Evolutionary conservation across 2,329 filamentous ascomycete species (phyloP), one percentile per base, ranked within the genome.

Genomic region (Lasiodiplodia theobromae): DNA sequence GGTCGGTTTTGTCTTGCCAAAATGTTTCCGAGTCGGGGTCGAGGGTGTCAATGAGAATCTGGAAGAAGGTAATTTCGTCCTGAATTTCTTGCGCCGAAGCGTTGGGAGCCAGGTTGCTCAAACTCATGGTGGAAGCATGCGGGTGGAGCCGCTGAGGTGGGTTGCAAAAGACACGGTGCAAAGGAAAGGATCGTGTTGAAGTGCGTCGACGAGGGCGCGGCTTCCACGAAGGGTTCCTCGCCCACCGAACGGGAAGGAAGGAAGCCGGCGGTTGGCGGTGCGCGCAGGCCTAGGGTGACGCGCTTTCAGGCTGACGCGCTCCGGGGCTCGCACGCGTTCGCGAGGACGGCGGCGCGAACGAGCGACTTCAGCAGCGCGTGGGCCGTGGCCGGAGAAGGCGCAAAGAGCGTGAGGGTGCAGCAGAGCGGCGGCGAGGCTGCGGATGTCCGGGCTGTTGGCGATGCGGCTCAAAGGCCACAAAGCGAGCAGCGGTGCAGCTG

Each of bases 61-160:
- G 28, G 25, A 47, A 21, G 47, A 70, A 70, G 37, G 25, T 37
- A 10, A 70, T 69, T 53, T 70, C 68, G 14, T 51, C 31, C 38
- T 67, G 53, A 21, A 66, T 18, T n/a, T 68, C 56, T 18, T 68
- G 56, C 21, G 37, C 49, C 34, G 66, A 53, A 12, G 56, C 47
- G 56, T 44, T 40, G 21, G 47, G 47, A 10, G 56, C 47, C n/a
- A 62, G 66, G 37, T 49, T 62, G 23, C 44, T 62, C 66, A 67
- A 40, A 7, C 34, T 60, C 66, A 68, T 68, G 66, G 23, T 53
- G 4, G n/a, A 47, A 47, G 56, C 37, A 52, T 52, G 62, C 62
- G 49, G 21, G 57, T n/a, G 44, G 37, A 21, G 56, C 23, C 56
- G 21, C 37, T 60, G 37, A 12, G 56, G 37, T 37, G 21, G 57